phyloP scores from a whole-genome alignment of 2,329 filamentous ascomycete species.

The Torrubiellomyces zombiae region DNA sequence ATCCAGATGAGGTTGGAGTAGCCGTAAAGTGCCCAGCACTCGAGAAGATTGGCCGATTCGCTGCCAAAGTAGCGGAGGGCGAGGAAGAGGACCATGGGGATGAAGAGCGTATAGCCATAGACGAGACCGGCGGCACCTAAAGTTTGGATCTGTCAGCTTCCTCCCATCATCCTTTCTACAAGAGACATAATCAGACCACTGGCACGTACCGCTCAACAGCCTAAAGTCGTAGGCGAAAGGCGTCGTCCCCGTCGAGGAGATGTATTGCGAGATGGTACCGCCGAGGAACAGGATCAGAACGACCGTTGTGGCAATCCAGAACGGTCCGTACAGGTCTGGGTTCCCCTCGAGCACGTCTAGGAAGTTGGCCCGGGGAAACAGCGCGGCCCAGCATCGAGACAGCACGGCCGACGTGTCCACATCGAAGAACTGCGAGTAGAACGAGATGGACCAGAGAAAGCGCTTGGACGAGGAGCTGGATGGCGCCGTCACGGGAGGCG shows the following conservation, averaged over 20 bases:
- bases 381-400: constrained; percentile 69
- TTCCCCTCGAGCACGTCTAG: constrained; percentile 95
- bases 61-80: constrained; percentile 90
- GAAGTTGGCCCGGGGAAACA: constrained; percentile 87
- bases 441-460: constrained; percentile 80
- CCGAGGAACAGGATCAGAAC: constrained; percentile 90
- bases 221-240: constrained; percentile 86
- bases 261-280: constrained; percentile 85
- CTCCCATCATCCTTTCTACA: constrained; percentile 3
- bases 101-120: constrained; percentile 84
- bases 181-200: not conserved
- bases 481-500: constrained; percentile 37
- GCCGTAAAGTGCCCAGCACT: constrained; percentile 90
- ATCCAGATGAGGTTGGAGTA: constrained; percentile 98
- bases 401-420: constrained; percentile 88
- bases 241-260: constrained; percentile 48
- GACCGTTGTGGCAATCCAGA: constrained; percentile 98
- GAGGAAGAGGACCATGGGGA: constrained; percentile 74
- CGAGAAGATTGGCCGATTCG: constrained; percentile 80
- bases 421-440: constrained; percentile 97
- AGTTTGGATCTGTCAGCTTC: constrained; percentile 2
- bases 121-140: constrained; percentile 72
- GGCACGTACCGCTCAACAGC: constrained; percentile 55
- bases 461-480: constrained; percentile 48
- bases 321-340: constrained; percentile 87